Evolutionary conservation across 768 basidiomycete genomes (phyloP).

Genomic region (Dacryopinax primogenitus): DNA sequence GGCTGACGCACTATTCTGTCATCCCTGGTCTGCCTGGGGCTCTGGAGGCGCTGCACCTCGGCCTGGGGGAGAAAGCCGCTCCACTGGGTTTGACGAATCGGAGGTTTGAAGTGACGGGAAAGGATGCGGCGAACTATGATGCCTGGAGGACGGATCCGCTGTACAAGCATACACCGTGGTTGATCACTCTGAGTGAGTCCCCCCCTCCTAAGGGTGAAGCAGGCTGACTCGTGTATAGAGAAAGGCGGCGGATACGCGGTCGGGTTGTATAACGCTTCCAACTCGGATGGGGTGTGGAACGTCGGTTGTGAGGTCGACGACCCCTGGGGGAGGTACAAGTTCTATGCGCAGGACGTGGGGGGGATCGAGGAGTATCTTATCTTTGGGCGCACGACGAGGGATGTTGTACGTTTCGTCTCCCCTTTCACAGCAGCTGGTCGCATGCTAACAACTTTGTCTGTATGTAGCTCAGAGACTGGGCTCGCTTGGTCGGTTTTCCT

Average conservation of each 20-base stretch:
- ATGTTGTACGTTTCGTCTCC: not conserved
- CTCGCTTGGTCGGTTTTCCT: conserved; percentile 21
- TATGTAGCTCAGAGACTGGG: conserved; percentile 14
- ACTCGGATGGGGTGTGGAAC: conserved; percentile 23
- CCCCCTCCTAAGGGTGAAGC: not conserved
- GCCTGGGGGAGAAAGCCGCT: conserved; percentile 25
- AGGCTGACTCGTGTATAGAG: not conserved
- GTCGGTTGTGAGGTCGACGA: conserved; percentile 23
- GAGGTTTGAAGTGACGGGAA: conserved; percentile 20
- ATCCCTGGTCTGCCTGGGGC: not conserved
- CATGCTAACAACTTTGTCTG: not conserved
- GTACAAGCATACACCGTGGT: conserved; percentile 28
- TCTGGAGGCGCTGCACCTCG: conserved; percentile 18
- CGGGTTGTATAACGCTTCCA: conserved; percentile 20
- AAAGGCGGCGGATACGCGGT: conserved; percentile 2
- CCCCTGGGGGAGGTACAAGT: conserved; percentile 24
- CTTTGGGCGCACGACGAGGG: conserved; percentile 17
- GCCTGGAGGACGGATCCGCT: conserved; percentile 24
- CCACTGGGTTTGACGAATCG: conserved; percentile 21
- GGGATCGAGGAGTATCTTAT: conserved; percentile 25
- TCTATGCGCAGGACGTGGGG: conserved; percentile 24
- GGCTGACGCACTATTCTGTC: not conserved
- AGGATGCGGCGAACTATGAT: conserved; percentile 24
- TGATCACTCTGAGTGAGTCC: conserved; percentile 19
- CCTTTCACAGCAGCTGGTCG: not conserved